Evolutionary conservation across 352 stramenopile genomes (phyloP).

Genomic region (Blastocystis sp.): DNA sequence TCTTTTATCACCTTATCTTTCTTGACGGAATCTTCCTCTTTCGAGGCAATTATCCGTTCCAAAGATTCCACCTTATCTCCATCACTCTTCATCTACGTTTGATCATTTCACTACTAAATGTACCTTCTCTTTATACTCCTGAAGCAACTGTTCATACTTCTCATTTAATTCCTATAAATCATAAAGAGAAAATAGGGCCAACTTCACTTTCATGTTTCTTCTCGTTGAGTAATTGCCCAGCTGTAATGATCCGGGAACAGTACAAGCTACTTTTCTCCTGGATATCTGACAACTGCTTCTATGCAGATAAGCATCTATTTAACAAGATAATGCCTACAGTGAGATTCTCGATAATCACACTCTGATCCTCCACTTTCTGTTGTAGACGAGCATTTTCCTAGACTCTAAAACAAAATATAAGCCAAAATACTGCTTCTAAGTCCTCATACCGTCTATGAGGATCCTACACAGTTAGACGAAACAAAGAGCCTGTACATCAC

Average conservation of each 20-base stretch:
- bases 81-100: background rate
- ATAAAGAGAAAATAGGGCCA: background rate
- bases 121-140: background rate
- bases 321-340: background rate
- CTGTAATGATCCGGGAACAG: conserved; percentile 22
- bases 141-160: background rate
- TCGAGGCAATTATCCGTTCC: background rate
- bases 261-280: background rate
- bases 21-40: background rate
- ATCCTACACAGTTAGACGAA: background rate
- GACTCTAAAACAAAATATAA: background rate
- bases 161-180: background rate
- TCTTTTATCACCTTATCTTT: conserved; percentile 12
- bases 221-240: conserved; percentile 50
- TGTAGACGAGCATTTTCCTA: conserved; percentile 24
- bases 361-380: background rate
- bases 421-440: background rate
- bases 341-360: background rate
- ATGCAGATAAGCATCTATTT: background rate
- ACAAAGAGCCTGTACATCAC: background rate
- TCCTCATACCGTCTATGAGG: background rate
- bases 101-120: background rate
- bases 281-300: background rate
- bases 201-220: conserved; percentile 42
- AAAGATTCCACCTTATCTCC: background rate